Evolutionary conservation across 768 basidiomycete genomes (phyloP).

Genomic region (Gloeostereum incarnatum): DNA sequence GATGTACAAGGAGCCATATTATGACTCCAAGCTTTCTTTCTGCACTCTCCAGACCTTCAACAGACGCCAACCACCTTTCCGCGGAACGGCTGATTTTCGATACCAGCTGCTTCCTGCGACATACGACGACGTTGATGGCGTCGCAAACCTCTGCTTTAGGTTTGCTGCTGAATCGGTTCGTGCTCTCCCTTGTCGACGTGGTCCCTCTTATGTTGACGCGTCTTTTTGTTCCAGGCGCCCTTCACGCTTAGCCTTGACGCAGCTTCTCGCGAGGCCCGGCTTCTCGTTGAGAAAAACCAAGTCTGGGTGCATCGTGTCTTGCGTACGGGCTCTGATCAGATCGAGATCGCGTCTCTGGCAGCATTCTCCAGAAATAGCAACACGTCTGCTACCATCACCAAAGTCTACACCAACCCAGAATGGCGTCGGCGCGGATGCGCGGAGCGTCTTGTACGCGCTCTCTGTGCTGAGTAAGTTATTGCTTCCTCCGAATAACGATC

Average conservation of each 20-base stretch:
- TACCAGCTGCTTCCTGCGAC: conserved; percentile 38
- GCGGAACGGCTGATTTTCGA: conserved; percentile 17
- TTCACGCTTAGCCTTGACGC: conserved; percentile 33
- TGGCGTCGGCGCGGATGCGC: conserved; percentile 53
- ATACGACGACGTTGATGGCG: conserved; percentile 21
- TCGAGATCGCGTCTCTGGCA: conserved; percentile 53
- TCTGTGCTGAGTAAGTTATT: conserved; percentile 41
- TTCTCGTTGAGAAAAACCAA: conserved; percentile 33
- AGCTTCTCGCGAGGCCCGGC: conserved; percentile 41
- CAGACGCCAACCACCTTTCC: conserved; percentile 10
- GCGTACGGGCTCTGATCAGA: conserved; percentile 8
- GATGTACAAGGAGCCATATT: conserved; percentile 37
- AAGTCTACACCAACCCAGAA: conserved; percentile 52
- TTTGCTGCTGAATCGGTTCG: conserved; percentile 57
- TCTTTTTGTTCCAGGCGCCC: conserved; percentile 39
- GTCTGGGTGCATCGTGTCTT: conserved; percentile 57
- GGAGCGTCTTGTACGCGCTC: conserved; percentile 47
- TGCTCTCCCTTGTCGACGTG: conserved; percentile 1
- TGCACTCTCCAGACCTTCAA: conserved; percentile 38
- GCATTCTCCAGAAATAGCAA: conserved; percentile 57
- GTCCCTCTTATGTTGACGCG: conserved; percentile 2
- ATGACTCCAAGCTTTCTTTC: conserved; percentile 47
- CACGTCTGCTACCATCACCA: conserved; percentile 54
- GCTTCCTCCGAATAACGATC: background rate
- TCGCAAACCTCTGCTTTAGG: conserved; percentile 39